Base-by-base conservation (phyloP, 2,329 filamentous ascomycete species). In the Phoma sp. region DNA sequence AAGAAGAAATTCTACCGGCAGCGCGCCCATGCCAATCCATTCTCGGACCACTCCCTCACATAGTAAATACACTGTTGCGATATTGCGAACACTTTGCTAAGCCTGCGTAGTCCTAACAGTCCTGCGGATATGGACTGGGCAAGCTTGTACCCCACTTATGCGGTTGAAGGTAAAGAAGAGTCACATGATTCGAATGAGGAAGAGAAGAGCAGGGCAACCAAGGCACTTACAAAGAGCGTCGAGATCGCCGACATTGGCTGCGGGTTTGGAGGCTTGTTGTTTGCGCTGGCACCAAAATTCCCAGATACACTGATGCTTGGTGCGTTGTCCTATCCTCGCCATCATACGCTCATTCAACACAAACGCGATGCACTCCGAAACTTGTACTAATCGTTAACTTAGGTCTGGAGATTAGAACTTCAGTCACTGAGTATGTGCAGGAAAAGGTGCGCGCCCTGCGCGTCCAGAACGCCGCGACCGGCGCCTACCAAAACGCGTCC, bases 1-100 rank as follows among this genome's bases (percentile, higher is more conserved):
- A 89, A 91, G 77, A 99, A 99, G 82, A 94, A 90, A 80, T 96
- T 95, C 79, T 99, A 96, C 76, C 87, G 95, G 51, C 95, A 99
- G 77, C 86, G 95, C 75, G 95, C 95, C 33, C 95, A 99, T 79
- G 95, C 95, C 60, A 99, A 99, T 79, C 93, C 94, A 6, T 99
- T 99, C 78, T 97, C 94, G 2, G 95, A 99, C 71, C 95, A 99
- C 80, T 81, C 85, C 54, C 81, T 99, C 73, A 83, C 84, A 69
- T 99, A 99, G 95, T 96, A 84, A 37, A 62, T 45, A 49, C 27
- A 12, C 19, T n/a, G 31, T n/a, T 31, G 31, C 27, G 15, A 19
- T 6, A 15, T 13, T 8, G 13, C 31, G 7, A 4, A 44, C 15
- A 22, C 6, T 32, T 43, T 59, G 51, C 71, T 70, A 50, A 67